phyloP scores from a whole-genome alignment of 306 rosid genomes.

The Corylus avellana region DNA sequence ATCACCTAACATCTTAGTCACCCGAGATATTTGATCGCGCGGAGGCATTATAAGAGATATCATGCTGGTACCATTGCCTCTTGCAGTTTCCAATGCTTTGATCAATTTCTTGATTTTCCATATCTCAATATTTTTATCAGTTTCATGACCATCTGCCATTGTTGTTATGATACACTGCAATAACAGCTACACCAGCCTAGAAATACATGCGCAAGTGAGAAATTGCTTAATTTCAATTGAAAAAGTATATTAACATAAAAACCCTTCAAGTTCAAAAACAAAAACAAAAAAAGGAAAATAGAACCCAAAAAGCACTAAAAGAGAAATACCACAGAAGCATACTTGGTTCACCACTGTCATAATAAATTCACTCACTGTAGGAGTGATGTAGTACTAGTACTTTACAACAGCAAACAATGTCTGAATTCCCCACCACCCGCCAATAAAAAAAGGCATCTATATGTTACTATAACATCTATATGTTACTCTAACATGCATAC shows the following conservation, averaged over 20 bases:
- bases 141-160: slow-evolving; percentile 17
- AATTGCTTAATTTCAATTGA: neutral
- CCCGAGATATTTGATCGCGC: slow-evolving; percentile 12
- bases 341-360: neutral
- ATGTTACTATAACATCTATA: neutral
- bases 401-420: neutral
- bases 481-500: neutral
- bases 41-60: slow-evolving; percentile 17
- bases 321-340: neutral
- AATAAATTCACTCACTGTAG: neutral
- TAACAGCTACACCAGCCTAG: neutral
- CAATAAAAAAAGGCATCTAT: neutral
- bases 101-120: slow-evolving; percentile 15
- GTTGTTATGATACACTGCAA: neutral
- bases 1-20: slow-evolving; percentile 14
- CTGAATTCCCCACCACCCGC: neutral
- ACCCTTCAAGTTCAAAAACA: neutral
- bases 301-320: neutral
- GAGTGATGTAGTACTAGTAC: neutral
- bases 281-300: neutral
- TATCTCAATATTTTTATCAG: slow-evolving; percentile 10
- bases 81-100: slow-evolving; percentile 12
- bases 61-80: slow-evolving; percentile 19
- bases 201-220: neutral
- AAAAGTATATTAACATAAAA: neutral